These are phyloP conservation scores for Neocallimastix lanati DNA, from an alignment of 192 early-diverging fungal genomes.

Conservation along the genomic window DNA sequence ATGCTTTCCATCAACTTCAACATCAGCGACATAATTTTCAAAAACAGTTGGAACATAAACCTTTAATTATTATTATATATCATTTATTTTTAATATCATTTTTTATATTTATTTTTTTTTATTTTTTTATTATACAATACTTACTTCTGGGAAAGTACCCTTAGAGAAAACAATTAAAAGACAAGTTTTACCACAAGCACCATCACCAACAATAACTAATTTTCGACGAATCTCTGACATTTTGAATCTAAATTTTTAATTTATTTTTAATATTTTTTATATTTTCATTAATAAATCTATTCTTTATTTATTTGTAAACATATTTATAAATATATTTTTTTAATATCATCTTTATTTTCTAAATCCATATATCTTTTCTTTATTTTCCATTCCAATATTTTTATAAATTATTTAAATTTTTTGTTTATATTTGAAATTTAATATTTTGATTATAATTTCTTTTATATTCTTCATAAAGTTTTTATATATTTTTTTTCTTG, in stretches of 20 bases:
- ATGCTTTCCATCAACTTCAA: constrained; percentile 64
- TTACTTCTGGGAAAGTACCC: constrained; percentile 69
- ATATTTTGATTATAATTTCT: no score
- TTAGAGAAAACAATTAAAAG: constrained; percentile 68
- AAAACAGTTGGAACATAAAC: constrained; percentile 61
- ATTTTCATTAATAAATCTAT: no score
- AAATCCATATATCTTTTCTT: no score
- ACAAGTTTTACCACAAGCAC: constrained; percentile 84
- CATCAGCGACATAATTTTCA: constrained; percentile 81
- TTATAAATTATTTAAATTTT: no score
- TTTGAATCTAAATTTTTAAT: background rate
- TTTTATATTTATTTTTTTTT: background rate
- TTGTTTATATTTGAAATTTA: no score
- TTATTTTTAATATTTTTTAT: background rate
- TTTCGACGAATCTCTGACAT: constrained; percentile 61
- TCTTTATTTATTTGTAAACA: no score
- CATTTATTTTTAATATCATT: background rate
- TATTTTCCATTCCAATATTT: no score
- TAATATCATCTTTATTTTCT: no score
- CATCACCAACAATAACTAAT: constrained; percentile 82
- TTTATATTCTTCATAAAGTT: no score
- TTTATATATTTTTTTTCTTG: no score
- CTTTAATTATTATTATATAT: constrained; percentile 6
- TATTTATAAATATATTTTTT: no score
- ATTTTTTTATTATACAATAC: constrained; percentile 7